phyloP scores from a whole-genome alignment of 768 basidiomycete genomes.

The Amanita inopinata region DNA sequence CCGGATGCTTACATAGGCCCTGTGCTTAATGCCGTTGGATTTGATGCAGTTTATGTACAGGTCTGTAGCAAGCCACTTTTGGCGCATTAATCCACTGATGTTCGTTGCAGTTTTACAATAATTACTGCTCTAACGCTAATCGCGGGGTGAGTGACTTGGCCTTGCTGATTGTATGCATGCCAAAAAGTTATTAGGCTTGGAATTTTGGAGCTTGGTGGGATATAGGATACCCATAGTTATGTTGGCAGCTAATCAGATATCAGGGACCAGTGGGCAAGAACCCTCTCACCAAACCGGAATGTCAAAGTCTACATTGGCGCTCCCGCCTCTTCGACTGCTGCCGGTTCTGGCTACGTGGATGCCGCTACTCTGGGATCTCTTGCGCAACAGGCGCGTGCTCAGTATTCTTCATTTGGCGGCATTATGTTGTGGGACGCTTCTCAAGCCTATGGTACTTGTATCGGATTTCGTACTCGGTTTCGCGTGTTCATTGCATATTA shows the following conservation, averaged over 20 bases:
- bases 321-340: slow-evolving; percentile 39
- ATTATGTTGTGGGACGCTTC: slow-evolving; percentile 34
- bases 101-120: slow-evolving; percentile 31
- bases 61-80: slow-evolving; percentile 26
- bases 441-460: slow-evolving; percentile 25
- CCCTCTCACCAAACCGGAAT: slow-evolving; percentile 37
- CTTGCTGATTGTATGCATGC: not conserved
- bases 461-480: not conserved
- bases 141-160: slow-evolving; percentile 25
- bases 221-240: not conserved
- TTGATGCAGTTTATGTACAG: slow-evolving; percentile 62
- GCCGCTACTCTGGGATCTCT: slow-evolving; percentile 31
- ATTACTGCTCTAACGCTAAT: slow-evolving; percentile 35
- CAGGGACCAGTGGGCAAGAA: slow-evolving; percentile 51
- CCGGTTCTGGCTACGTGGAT: slow-evolving; percentile 44
- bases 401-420: slow-evolving; percentile 48
- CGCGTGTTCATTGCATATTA: not conserved
- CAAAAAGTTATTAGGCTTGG: slow-evolving; percentile 24
- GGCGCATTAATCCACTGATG: not conserved
- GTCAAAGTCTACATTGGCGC: slow-evolving; percentile 51
- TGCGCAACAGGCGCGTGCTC: slow-evolving; percentile 26
- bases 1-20: slow-evolving; percentile 48
- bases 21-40: slow-evolving; percentile 46
- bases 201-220: slow-evolving; percentile 41
- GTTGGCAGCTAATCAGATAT: not conserved